Percentiles rank a stretch among this genome's conserved stretches.
Conservation (phyloP, 2,329 filamentous ascomycete species). For the Cercospora zeae-maydis region DNA sequence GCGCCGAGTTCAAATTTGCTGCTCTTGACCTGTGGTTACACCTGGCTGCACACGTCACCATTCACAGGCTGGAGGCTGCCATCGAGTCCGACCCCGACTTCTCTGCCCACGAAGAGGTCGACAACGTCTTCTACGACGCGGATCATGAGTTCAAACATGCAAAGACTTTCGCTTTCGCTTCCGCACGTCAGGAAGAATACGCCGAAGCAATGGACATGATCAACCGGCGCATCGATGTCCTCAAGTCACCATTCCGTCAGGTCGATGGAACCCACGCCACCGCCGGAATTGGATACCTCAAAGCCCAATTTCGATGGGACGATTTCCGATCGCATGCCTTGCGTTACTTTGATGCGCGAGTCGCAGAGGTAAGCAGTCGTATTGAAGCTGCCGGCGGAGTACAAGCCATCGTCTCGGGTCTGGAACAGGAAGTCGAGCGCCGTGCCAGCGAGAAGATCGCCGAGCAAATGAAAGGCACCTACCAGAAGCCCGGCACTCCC, state of each 20-base stretch:
- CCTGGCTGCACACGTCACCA: constrained; percentile 30
- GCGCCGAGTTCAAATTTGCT: constrained; percentile 17
- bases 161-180: constrained; percentile 15
- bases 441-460: constrained; percentile 18
- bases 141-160: constrained; percentile 22
- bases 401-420: constrained; percentile 35
- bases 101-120: constrained; percentile 22
- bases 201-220: constrained; percentile 21
- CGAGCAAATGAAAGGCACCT: constrained; percentile 18
- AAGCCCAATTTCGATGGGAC: constrained; percentile 49
- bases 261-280: constrained; percentile 22
- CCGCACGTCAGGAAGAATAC: constrained; percentile 11
- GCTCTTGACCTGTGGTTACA: constrained; percentile 26
- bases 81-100: constrained; percentile 20
- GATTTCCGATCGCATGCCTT: constrained; percentile 42
- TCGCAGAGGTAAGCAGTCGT: constrained; percentile 43
- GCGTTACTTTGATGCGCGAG: constrained; percentile 26
- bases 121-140: constrained; percentile 28
- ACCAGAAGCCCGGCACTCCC: constrained; percentile 23
- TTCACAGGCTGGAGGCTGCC: constrained; percentile 24
- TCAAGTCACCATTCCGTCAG: constrained; percentile 18
- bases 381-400: constrained; percentile 46
- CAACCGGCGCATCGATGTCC: constrained; percentile 12
- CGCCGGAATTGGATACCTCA: constrained; percentile 46
- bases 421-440: constrained; percentile 33